Percentiles rank a stretch among this genome's conserved stretches.
Conservation (phyloP, 2,329 filamentous ascomycete genomes). For the Aureobasidium namibiae region DNA sequence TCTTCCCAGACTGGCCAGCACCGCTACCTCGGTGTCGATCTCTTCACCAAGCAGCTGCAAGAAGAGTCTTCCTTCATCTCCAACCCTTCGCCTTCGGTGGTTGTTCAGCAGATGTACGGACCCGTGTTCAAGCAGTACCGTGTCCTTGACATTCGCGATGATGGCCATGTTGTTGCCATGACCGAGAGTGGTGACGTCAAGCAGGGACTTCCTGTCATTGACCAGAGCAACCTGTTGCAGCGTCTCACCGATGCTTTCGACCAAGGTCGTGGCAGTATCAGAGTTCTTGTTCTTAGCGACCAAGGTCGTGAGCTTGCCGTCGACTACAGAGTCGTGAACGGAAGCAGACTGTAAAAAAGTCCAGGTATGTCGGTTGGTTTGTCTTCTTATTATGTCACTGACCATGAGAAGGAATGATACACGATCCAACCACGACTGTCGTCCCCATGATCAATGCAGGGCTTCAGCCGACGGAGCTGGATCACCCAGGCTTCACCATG, state of each 20-base stretch:
- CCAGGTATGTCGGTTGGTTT: neutral
- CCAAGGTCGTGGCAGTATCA: slow-evolving; percentile 85
- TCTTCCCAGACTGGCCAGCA: slow-evolving; percentile 97
- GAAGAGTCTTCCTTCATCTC: slow-evolving; percentile 98
- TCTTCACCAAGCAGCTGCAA: slow-evolving; percentile 99
- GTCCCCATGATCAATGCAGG: neutral
- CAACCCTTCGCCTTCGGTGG: slow-evolving; percentile 90
- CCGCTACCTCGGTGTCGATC: slow-evolving; percentile 98
- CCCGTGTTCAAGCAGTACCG: slow-evolving; percentile 99
- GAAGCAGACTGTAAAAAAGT: slow-evolving; percentile 50
- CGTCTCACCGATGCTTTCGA: slow-evolving; percentile 79
- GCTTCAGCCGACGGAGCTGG: neutral
- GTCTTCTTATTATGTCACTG: neutral
- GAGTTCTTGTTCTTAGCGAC: slow-evolving; percentile 93
- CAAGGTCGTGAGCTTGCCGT: slow-evolving; percentile 89
- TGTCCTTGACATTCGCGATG: slow-evolving; percentile 92
- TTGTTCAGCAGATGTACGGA: slow-evolving; percentile 99
- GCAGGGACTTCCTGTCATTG: slow-evolving; percentile 85
- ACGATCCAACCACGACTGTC: neutral
- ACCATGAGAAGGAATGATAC: neutral
- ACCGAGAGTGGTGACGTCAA: slow-evolving; percentile 98
- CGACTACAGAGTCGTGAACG: slow-evolving; percentile 98
- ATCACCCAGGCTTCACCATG: neutral
- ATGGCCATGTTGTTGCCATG: slow-evolving; percentile 79
- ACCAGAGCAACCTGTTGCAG: slow-evolving; percentile 82